A percentile compares a stretch with the other conserved stretches of the same genome.
Conservation (phyloP, 1,284 basidiomycete species). For the Pterula multifida region DNA sequence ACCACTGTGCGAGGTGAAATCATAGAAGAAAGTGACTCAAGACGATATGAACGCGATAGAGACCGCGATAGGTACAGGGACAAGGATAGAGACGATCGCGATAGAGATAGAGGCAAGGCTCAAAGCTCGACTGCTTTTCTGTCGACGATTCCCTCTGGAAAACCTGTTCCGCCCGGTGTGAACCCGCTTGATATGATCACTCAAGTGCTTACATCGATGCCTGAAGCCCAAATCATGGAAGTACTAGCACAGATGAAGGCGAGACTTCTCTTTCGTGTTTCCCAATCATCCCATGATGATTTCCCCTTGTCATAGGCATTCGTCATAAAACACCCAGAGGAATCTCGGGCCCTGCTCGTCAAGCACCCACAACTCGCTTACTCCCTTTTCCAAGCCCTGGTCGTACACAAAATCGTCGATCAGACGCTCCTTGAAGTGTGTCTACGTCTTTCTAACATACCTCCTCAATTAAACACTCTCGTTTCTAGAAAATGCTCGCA, state of each 20-base stretch:
- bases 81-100: not conserved
- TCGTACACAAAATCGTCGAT: conserved; percentile 93
- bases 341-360: conserved; percentile 72
- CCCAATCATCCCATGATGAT: not conserved
- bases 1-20: conserved; percentile 52
- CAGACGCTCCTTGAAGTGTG: conserved; percentile 69
- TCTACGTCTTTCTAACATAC: conserved; percentile 29
- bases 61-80: conserved; percentile 14
- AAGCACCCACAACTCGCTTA: conserved; percentile 91
- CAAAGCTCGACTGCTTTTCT: conserved; percentile 33
- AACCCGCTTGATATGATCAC: conserved; percentile 80
- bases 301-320: conserved; percentile 52
- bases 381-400: conserved; percentile 90
- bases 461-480: conserved; percentile 17
- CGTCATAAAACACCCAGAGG: conserved; percentile 83
- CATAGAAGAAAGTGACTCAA: conserved; percentile 26
- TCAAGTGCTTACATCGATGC: conserved; percentile 77
- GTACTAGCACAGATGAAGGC: conserved; percentile 98
- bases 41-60: conserved; percentile 14
- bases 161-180: conserved; percentile 63
- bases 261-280: conserved; percentile 16
- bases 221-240: conserved; percentile 81
- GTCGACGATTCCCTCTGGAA: conserved; percentile 64
- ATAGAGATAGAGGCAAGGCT: not conserved
- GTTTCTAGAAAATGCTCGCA: conserved; percentile 19